phyloP scores from a whole-genome alignment of 352 stramenopile genomes.

The Phytophthora nicotianae region DNA sequence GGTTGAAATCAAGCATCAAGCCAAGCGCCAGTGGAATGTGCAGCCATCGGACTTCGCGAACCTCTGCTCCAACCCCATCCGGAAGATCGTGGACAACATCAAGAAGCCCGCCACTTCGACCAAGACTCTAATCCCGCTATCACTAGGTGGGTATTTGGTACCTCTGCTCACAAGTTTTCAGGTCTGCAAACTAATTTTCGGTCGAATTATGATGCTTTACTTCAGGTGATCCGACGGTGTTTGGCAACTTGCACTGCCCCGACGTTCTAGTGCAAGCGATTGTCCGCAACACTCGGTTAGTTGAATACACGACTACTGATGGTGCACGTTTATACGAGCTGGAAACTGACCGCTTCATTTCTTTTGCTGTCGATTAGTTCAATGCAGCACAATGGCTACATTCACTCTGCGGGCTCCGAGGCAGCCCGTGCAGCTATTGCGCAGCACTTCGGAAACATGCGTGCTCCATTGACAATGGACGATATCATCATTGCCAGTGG shows the following conservation, averaged over 20 bases:
- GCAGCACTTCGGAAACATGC: constrained; percentile 65
- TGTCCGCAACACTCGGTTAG: constrained; percentile 66
- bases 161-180: not conserved
- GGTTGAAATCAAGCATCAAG: constrained; percentile 35
- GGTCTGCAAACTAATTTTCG: not conserved
- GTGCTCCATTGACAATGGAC: constrained; percentile 77
- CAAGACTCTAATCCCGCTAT: constrained; percentile 93
- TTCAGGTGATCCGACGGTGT: constrained; percentile 91
- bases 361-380: constrained; percentile 36
- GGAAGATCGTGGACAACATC: constrained; percentile 95
- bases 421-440: constrained; percentile 91
- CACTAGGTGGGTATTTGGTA: constrained; percentile 58
- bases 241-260: constrained; percentile 92
- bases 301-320: not conserved
- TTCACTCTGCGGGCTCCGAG: constrained; percentile 90
- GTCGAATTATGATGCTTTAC: not conserved
- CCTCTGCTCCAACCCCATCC: constrained; percentile 91
- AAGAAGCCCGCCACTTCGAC: constrained; percentile 86
- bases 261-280: constrained; percentile 85
- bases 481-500: constrained; percentile 95
- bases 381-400: constrained; percentile 92
- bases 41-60: constrained; percentile 73
- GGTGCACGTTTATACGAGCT: not conserved
- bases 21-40: constrained; percentile 69
- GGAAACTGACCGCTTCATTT: constrained; percentile 1